These are phyloP conservation scores for Chytriomyces confervae DNA, from an alignment of 192 early-diverging fungal genomes.

Conservation along the genomic window DNA sequence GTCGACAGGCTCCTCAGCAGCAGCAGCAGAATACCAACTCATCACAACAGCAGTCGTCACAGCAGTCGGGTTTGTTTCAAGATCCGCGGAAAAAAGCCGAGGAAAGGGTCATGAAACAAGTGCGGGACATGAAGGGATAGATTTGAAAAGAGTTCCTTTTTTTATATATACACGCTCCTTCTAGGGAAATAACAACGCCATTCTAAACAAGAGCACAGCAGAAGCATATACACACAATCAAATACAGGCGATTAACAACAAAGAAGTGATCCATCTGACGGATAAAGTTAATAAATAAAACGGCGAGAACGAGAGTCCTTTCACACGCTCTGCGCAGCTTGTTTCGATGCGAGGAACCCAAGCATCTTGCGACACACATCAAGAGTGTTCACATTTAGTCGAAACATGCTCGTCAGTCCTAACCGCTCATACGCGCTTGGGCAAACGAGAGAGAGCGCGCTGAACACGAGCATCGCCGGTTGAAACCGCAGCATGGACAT, in stretches of 20 bases:
- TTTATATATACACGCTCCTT: too few species aligned
- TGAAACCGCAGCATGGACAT: constrained; percentile 19
- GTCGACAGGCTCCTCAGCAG: constrained; percentile 2
- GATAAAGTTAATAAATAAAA: too few species aligned
- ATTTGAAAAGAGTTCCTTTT: too few species aligned
- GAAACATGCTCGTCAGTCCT: constrained; percentile 6
- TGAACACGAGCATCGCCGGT: constrained; percentile 28
- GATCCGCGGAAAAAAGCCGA: constrained; percentile 41
- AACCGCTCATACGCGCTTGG: constrained; percentile 9
- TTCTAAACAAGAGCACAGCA: too few species aligned
- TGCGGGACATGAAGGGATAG: constrained; percentile 36
- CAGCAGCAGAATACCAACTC: neutral
- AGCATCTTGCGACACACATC: neutral
- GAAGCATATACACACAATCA: too few species aligned
- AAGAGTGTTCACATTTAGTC: constrained; percentile 3
- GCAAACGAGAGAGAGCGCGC: neutral
- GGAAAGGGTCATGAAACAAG: constrained; percentile 36
- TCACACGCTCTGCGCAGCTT: too few species aligned
- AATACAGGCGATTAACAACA: neutral
- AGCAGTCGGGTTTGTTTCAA: constrained; percentile 9
- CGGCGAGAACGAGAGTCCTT: too few species aligned
- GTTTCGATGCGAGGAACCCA: too few species aligned
- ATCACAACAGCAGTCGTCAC: neutral
- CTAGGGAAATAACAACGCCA: too few species aligned
- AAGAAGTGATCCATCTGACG: too few species aligned